Percentiles rank a stretch among this genome's conserved stretches.
These are phyloP conservation scores for Collybiopsis confluens DNA, from an alignment of 768 basidiomycete genomes.

Conservation along the genomic window DNA sequence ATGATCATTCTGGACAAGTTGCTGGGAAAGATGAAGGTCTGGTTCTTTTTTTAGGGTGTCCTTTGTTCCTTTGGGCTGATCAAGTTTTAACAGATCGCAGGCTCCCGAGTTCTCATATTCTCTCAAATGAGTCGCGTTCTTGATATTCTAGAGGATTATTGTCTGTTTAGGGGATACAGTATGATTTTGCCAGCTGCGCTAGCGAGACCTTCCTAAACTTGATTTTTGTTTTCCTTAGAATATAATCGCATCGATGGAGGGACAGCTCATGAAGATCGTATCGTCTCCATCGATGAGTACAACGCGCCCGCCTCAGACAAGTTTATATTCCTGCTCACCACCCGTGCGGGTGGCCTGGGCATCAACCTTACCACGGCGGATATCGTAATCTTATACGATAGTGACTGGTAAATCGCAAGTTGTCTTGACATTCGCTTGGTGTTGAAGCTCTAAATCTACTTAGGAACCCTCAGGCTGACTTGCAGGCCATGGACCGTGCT, in stretches of 20 bases:
- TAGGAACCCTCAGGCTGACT: slow-evolving; percentile 99
- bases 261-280: slow-evolving; percentile 96
- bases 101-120: slow-evolving; percentile 95
- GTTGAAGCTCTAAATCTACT: no score
- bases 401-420: slow-evolving; percentile 82
- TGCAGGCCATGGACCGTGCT: slow-evolving; percentile 98
- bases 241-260: slow-evolving; percentile 97
- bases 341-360: slow-evolving; percentile 93
- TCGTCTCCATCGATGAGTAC: slow-evolving; percentile 94
- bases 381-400: slow-evolving; percentile 92
- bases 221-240: slow-evolving; percentile 38
- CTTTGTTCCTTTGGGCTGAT: not conserved
- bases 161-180: slow-evolving; percentile 88
- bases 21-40: slow-evolving; percentile 72
- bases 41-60: not conserved
- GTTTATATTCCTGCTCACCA: slow-evolving; percentile 95
- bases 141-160: slow-evolving; percentile 97
- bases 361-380: slow-evolving; percentile 96
- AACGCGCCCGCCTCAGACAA: slow-evolving; percentile 92
- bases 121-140: slow-evolving; percentile 99
- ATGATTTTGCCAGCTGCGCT: slow-evolving; percentile 32
- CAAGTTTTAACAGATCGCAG: slow-evolving; percentile 40
- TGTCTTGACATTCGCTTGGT: no score
- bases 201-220: not conserved
- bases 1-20: slow-evolving; percentile 98